Evolutionary conservation across 1,284 basidiomycete species (phyloP).

Genomic region (Puccinia coronata): DNA sequence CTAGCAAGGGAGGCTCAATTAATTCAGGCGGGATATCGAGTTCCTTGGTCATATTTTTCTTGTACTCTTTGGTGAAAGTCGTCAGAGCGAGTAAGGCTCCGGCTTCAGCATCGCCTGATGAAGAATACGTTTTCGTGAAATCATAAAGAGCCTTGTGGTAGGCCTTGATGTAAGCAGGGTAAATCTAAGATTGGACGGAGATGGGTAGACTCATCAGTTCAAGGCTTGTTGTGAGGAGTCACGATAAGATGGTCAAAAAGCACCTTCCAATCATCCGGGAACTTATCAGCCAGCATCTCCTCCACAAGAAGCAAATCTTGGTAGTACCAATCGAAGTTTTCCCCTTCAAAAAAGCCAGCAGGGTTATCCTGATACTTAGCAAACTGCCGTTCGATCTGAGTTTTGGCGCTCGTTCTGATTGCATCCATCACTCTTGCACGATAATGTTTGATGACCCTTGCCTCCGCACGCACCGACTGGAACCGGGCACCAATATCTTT

Average conservation of each 20-base stretch:
- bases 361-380: slow-evolving; percentile 68
- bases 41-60: slow-evolving; percentile 84
- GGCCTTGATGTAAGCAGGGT: slow-evolving; percentile 77
- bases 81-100: slow-evolving; percentile 80
- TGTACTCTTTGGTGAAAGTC: slow-evolving; percentile 93
- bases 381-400: slow-evolving; percentile 73
- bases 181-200: slow-evolving; percentile 68
- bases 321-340: slow-evolving; percentile 84
- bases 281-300: slow-evolving; percentile 80
- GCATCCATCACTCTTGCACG: slow-evolving; percentile 82
- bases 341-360: slow-evolving; percentile 68
- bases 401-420: slow-evolving; percentile 75
- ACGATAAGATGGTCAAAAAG: not conserved
- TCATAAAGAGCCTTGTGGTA: slow-evolving; percentile 88
- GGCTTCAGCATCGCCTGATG: slow-evolving; percentile 75
- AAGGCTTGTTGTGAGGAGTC: not conserved
- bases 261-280: slow-evolving; percentile 70
- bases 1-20: slow-evolving; percentile 79
- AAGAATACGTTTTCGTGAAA: slow-evolving; percentile 72
- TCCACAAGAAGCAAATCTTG: slow-evolving; percentile 90
- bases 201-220: slow-evolving; percentile 3
- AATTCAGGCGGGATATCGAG: slow-evolving; percentile 79
- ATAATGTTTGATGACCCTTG: slow-evolving; percentile 93
- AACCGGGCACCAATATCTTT: slow-evolving; percentile 50
- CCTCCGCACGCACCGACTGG: slow-evolving; percentile 58